Base-by-base conservation (phyloP, 192 early-diverging fungal genomes). In the Rhizophagus prolifer region DNA sequence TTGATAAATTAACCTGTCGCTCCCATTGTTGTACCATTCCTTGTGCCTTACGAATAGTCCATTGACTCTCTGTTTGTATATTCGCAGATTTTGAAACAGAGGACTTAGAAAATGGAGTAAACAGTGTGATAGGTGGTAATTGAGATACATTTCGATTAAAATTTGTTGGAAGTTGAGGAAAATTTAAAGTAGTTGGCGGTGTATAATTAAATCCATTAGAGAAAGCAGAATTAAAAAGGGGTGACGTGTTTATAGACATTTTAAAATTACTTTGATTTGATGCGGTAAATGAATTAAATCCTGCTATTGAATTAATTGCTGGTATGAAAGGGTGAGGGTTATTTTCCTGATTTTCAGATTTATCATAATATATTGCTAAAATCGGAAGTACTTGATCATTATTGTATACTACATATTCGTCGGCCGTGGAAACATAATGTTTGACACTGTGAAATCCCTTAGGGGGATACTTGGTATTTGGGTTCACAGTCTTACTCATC, bases 341-440 rank as follows among this genome's bases (percentile, higher is more conserved):
- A 62, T 62, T 62, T 61, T 25, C 23, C 9, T 23, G 60, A 59
- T n/a, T 23, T 41, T 44, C 36, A 25, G 26, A 10, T 70, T 41
- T 31, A 9, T 70, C 69, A 58, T 71, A 71, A 71, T 44, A 14
- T 13, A 71, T 50, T 6, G 46, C 47, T 26, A 71, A 71, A 46
- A 71, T 71, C 5, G 69, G 69, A 46, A 71, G 23, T 1, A 71
- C 69, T 26, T 71, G 69, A 7, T 19, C 8, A 25, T 71, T 71
- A 23, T 71, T 28, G 3, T 71, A 71, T 1, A 71, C 69, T 3
- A 71, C 69, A 71, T 71, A 71, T 71, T 71, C 69, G n/a, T 71
- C 69, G 54, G 69, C 69, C 2, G 41, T 36, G n/a, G 69, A 16
- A 71, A 71, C 69, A 26, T 50, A 71, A 71, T 71, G 69, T 30